These are phyloP conservation scores for Carex pumila DNA, from an alignment of 176 grass and related monocot genomes.

Conservation along the genomic window DNA sequence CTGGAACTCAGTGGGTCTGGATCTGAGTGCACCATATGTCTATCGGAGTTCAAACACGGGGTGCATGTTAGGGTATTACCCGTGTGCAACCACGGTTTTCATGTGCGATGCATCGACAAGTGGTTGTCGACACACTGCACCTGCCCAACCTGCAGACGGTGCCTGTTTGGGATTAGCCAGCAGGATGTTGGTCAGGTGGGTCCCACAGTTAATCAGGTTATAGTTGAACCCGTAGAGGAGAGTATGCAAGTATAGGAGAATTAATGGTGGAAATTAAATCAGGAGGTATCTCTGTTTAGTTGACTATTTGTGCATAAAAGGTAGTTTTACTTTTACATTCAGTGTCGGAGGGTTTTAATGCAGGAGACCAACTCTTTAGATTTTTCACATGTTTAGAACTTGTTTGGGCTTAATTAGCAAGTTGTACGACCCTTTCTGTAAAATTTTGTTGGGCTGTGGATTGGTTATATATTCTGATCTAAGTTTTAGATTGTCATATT, in stretches of 20 bases:
- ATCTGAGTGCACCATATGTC: slow-evolving; percentile 86
- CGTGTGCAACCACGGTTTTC: slow-evolving; percentile 78
- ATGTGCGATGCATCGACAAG: slow-evolving; percentile 70
- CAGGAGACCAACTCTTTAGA: background rate
- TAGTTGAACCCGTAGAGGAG: background rate
- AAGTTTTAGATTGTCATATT: background rate
- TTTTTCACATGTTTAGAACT: background rate
- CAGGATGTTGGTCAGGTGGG: background rate
- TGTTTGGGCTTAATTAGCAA: background rate
- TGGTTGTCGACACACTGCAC: slow-evolving; percentile 62
- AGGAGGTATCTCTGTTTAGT: background rate
- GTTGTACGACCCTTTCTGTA: background rate
- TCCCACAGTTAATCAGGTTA: background rate
- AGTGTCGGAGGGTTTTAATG: background rate
- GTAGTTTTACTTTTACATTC: background rate
- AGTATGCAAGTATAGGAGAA: background rate
- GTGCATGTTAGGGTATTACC: slow-evolving; percentile 71
- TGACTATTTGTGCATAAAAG: background rate
- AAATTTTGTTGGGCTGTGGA: background rate
- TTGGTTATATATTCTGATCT: background rate
- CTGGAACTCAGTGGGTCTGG: slow-evolving; percentile 37
- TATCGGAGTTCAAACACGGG: slow-evolving; percentile 70
- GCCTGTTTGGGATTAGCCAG: slow-evolving; percentile 31
- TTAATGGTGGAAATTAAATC: too few relatives aligned
- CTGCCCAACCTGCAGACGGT: slow-evolving; percentile 81